Conservation (phyloP, 495 filamentous ascomycete species). For the Hyaloscypha finlandica region DNA sequence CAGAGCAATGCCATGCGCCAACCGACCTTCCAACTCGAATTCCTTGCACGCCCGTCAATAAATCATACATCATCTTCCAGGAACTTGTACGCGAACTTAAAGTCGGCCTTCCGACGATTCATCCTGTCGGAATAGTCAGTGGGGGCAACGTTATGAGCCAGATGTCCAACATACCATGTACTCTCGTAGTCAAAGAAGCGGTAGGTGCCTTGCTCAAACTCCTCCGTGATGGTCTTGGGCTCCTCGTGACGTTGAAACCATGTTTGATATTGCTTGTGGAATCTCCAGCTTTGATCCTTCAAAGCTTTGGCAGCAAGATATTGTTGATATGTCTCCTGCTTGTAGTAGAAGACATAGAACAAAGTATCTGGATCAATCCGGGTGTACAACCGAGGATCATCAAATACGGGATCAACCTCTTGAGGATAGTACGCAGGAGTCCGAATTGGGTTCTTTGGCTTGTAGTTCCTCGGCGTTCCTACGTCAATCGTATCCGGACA, state of each 20-base stretch:
- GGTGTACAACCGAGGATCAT: slow-evolving; percentile 83
- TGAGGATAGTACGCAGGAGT: slow-evolving; percentile 88
- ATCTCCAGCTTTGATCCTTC: slow-evolving; percentile 96
- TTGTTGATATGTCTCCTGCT: slow-evolving; percentile 93
- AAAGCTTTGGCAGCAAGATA: slow-evolving; percentile 94
- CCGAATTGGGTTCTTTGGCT: slow-evolving; percentile 75
- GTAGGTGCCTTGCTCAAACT: slow-evolving; percentile 98
- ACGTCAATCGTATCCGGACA: slow-evolving; percentile 77
- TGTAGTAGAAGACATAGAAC: slow-evolving; percentile 99
- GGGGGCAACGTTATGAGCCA: slow-evolving; percentile 11
- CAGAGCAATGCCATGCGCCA: slow-evolving; percentile 29
- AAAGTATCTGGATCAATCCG: slow-evolving; percentile 92
- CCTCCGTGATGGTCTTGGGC: slow-evolving; percentile 96
- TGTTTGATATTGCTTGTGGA: slow-evolving; percentile 99
- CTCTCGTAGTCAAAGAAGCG: slow-evolving; percentile 99
- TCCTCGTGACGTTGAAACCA: slow-evolving; percentile 99
- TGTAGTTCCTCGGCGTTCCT: slow-evolving; percentile 80
- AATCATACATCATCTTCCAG: slow-evolving; percentile 83
- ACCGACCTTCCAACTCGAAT: slow-evolving; percentile 23
- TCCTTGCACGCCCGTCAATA: slow-evolving; percentile 23
- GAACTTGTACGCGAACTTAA: slow-evolving; percentile 98
- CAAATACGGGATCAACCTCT: slow-evolving; percentile 84
- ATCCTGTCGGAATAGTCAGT: slow-evolving; percentile 64
- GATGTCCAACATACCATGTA: slow-evolving; percentile 68
- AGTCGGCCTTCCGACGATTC: slow-evolving; percentile 97